Base-by-base conservation (phyloP, 2,329 filamentous ascomycete species). In the Neodidymelliopsis sp. region DNA sequence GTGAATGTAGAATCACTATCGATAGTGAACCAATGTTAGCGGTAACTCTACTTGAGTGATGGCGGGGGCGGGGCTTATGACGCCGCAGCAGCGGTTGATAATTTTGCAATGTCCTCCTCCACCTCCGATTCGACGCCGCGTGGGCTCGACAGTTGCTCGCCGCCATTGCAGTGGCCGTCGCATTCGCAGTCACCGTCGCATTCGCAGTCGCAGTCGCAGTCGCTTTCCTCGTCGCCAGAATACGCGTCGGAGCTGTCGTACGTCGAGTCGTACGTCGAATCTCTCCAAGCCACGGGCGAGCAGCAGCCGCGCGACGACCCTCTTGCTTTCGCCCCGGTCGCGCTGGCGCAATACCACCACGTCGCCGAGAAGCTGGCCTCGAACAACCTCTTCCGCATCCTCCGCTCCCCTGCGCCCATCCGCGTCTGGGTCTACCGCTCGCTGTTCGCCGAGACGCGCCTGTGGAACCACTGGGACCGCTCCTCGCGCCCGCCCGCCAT, bases 351-450 rank as follows among this genome's bases (percentile, higher is more conserved):
- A 37, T 63, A 60, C 53, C 60, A 63, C 54, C 49, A 44, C 49
- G 45, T 63, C 19, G 30, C 36, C 28, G 46, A 59, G 45, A 57
- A 57, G 37, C 54, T 63, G 54, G 62, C 60, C 54, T 43, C 54
- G 38, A 62, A 63, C 60, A 59, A 59, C 42, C 25, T 59, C 49
- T 59, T 54, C 27, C 55, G 62, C 43, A 60, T 66, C 40, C 57
- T 67, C 13, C 57, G 56, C 44, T 58, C 60, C 31, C 65, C 63
- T 18, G 62, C 59, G 16, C 62, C 60, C 11, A 58, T 66, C 22
- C 63, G 65, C 40, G 50, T 60, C 27, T 65, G 60, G 63, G 56
- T 63, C 6, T 67, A 65, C 39, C 56, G 55, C 42, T 59, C 54
- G 18, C 51, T 66, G 34, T 53, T 66, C 16, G 49, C 42, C 29